Percentiles rank a stretch among this genome's conserved stretches.
phyloP scores from a whole-genome alignment of 139 green algal species.

The Ettlia oleoabundans region DNA sequence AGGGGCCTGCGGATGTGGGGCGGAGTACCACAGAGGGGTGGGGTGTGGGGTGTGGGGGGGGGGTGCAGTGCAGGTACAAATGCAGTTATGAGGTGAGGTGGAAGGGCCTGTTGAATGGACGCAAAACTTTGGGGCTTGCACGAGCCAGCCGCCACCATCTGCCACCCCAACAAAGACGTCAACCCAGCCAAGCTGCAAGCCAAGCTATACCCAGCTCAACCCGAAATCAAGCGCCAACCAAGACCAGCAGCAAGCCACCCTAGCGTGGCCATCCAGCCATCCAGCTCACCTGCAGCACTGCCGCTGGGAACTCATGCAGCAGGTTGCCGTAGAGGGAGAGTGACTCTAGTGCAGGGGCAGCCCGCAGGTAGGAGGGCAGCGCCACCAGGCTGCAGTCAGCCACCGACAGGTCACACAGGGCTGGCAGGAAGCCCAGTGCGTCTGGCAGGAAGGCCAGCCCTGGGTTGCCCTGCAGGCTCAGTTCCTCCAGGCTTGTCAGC shows the following conservation, averaged over 20 bases:
- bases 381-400: constrained; percentile 55
- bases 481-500: constrained; percentile 50
- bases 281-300: constrained; percentile 38
- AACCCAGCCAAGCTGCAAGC: not conserved
- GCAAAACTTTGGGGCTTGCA: too few species aligned
- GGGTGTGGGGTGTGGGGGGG: too few species aligned
- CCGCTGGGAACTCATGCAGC: constrained; percentile 38
- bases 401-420: constrained; percentile 54
- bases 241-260: too few species aligned
- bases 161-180: not conserved
- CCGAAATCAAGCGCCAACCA: too few species aligned
- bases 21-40: too few species aligned
- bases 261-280: too few species aligned
- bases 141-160: too few species aligned
- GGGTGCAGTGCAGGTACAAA: too few species aligned
- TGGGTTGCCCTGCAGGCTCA: constrained; percentile 74
- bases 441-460: constrained; percentile 56
- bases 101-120: too few species aligned
- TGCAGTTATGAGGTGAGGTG: too few species aligned
- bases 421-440: constrained; percentile 31
- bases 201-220: too few species aligned
- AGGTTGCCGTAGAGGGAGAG: constrained; percentile 60
- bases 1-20: constrained; percentile 9
- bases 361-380: constrained; percentile 28
- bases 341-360: constrained; percentile 32